Evolutionary conservation across 768 basidiomycete genomes (phyloP).

Genomic region (Kwoniella mangroviensis): DNA sequence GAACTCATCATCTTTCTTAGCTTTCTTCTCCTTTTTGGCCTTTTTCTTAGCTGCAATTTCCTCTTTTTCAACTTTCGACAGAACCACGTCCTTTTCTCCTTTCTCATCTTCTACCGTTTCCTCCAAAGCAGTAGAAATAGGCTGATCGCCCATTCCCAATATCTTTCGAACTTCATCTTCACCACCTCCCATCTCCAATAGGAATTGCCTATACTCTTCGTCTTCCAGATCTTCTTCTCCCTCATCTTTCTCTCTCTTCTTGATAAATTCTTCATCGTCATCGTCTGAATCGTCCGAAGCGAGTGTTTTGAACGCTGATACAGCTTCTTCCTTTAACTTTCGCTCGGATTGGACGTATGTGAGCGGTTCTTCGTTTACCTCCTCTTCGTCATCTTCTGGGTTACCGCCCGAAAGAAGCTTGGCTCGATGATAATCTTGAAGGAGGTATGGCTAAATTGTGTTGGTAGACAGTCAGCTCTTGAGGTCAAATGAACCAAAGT

Average conservation of each 20-base stretch:
- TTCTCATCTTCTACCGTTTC: conserved; percentile 52
- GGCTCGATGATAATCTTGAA: conserved; percentile 59
- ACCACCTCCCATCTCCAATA: conserved; percentile 74
- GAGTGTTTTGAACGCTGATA: conserved; percentile 73
- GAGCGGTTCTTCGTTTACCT: conserved; percentile 56
- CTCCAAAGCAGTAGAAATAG: conserved; percentile 17
- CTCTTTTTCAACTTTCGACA: conserved; percentile 30
- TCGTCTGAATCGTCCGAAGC: conserved; percentile 43
- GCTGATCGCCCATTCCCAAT: conserved; percentile 61
- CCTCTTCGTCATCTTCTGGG: conserved; percentile 34
- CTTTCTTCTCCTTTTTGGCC: conserved; percentile 60
- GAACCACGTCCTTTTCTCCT: conserved; percentile 16
- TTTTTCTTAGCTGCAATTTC: conserved; percentile 55
- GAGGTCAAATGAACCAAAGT: too few relatives aligned
- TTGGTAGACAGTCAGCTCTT: too few relatives aligned
- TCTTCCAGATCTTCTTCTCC: conserved; percentile 79
- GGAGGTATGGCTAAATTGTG: conserved; percentile 48
- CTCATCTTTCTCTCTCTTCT: conserved; percentile 70
- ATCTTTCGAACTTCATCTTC: conserved; percentile 69
- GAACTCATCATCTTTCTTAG: conserved; percentile 81
- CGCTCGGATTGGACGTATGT: conserved; percentile 81
- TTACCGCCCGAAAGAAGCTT: conserved; percentile 51
- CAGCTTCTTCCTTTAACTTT: conserved; percentile 76
- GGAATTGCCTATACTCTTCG: conserved; percentile 79
- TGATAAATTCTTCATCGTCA: conserved; percentile 63